Evolutionary conservation across 2,329 filamentous ascomycete species (phyloP).

Genomic region (Sporothrix mexicana): DNA sequence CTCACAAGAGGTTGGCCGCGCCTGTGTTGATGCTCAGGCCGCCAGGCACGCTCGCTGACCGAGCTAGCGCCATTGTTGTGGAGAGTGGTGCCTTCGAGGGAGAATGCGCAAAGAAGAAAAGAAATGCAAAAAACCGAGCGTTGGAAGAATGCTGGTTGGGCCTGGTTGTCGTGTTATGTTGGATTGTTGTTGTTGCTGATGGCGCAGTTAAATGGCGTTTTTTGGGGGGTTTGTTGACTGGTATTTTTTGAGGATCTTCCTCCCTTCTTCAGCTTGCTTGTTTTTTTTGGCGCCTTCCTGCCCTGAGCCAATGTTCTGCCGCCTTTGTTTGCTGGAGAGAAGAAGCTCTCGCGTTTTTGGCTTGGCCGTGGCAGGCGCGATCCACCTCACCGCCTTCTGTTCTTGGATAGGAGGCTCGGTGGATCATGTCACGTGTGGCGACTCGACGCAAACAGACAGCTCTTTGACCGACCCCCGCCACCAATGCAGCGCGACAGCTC

Average conservation of each 20-base stretch:
- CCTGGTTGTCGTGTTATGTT: slow-evolving; percentile 10
- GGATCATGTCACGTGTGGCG: slow-evolving; percentile 4
- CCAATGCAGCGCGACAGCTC: background rate
- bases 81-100: background rate
- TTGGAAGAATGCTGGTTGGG: slow-evolving; percentile 16
- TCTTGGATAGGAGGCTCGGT: background rate
- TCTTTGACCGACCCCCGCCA: background rate
- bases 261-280: background rate
- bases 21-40: slow-evolving; percentile 69
- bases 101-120: background rate
- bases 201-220: background rate
- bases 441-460: background rate
- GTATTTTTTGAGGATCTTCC: slow-evolving; percentile 1
- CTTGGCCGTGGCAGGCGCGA: background rate
- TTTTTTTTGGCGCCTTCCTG: slow-evolving; percentile 21
- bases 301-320: slow-evolving; percentile 18
- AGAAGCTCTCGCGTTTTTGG: slow-evolving; percentile 21
- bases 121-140: background rate
- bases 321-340: background rate
- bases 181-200: slow-evolving; percentile 18
- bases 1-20: slow-evolving; percentile 63
- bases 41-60: slow-evolving; percentile 65
- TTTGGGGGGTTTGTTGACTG: background rate
- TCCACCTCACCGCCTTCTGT: slow-evolving; percentile 24
- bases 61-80: slow-evolving; percentile 55